A percentile compares a stretch with the other conserved stretches of the same genome.
phyloP scores from a whole-genome alignment of 116 monocot species.

The Cymodocea nodosa region DNA sequence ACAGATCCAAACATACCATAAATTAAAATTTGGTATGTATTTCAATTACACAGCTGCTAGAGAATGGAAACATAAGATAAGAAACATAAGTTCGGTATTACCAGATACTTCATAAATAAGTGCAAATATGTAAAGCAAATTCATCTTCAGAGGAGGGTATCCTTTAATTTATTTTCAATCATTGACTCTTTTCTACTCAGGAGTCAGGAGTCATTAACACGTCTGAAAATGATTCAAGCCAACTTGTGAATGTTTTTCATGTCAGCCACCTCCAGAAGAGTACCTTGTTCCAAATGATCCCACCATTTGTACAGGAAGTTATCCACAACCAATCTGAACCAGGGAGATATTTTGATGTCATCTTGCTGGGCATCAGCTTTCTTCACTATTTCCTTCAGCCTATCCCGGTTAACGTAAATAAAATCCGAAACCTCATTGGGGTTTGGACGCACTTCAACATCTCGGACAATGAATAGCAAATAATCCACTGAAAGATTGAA shows the following conservation, averaged over 20 bases:
- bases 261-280: conserved; percentile 57
- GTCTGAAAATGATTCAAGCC: conserved; percentile 9
- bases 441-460: conserved; percentile 65
- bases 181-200: too few relatives aligned
- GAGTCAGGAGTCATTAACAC: too few relatives aligned
- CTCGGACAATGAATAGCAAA: conserved; percentile 78
- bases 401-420: conserved; percentile 58
- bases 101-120: too few relatives aligned
- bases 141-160: too few relatives aligned
- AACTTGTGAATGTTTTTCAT: conserved; percentile 90
- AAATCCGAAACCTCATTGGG: conserved; percentile 82
- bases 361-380: conserved; percentile 76
- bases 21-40: too few relatives aligned
- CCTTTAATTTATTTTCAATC: too few relatives aligned
- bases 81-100: too few relatives aligned
- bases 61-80: too few relatives aligned
- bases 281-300: conserved; percentile 81
- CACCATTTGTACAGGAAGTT: conserved; percentile 93
- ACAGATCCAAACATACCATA: too few relatives aligned
- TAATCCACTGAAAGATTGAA: conserved; percentile 71
- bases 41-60: too few relatives aligned
- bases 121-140: too few relatives aligned
- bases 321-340: conserved; percentile 91
- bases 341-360: conserved; percentile 73
- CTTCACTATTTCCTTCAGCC: conserved; percentile 61